Evolutionary conservation across 352 stramenopile species (phyloP), one percentile per base, ranked within the genome.

Genomic region (Phytophthora nicotianae): DNA sequence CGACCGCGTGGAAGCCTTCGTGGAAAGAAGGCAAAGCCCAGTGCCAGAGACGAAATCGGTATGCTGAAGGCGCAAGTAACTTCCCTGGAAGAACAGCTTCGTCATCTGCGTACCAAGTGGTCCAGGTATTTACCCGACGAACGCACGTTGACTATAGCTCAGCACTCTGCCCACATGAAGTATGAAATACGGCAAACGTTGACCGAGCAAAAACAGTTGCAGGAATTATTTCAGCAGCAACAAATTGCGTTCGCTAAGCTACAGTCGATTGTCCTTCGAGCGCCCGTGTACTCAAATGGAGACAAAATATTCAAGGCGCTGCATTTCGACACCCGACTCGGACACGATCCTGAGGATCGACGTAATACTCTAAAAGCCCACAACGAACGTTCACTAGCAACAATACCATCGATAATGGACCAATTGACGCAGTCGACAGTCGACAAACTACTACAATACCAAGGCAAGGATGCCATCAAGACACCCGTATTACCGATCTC

Each of bases 161-260:
- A 48, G 17, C 11, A 35, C 5, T 62, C 50, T 2, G 61, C 50
- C 3, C 1, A 3, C 20, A 45, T 63, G 45, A 74, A 74, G 47
- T 41, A 52, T 43, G 40, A 19, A 16, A n/a, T 23, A 0, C 23
- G 27, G 10, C 32, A 24, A 10, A 26, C 37, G 1, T 50, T 61
- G 23, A 3, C 11, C 3, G 54, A 13, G 9, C 47, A 66, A 38
- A 54, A 40, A 8, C 9, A 60, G 41, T 41, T 74, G 2, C 17
- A 62, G n/a, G 23, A 66, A n/a, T 38, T 53, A 20, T 21, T 64
- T 21, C 23, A 50, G 32, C 60, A 67, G 35, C 60, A 70, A 17
- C 65, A 70, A 40, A 27, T 70, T 5, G 24, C 54, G 17, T 67
- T 67, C 27, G 65, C 65, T 7, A 61, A 55, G 14, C 41, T 74